Conservation (phyloP, 805 yeast genomes). For the Teunomyces cretensis region DNA sequence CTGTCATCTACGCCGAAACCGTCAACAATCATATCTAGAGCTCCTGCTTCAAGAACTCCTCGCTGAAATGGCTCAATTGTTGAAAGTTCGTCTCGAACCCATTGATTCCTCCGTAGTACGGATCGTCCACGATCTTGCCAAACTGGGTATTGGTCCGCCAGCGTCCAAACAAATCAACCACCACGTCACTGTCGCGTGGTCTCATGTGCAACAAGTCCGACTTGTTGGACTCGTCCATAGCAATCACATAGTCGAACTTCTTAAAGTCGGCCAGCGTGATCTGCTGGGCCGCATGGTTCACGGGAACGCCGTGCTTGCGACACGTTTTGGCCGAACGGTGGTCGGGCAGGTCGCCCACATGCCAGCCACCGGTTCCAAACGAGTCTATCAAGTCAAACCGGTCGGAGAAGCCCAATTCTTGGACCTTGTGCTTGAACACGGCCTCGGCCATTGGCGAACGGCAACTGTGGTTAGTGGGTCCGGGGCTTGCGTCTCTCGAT, state of each 20-base stretch:
- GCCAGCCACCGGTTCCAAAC: constrained; percentile 86
- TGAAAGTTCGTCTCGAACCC: constrained; percentile 80
- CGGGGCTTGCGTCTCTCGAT: neutral
- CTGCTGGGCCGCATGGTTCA: constrained; percentile 74
- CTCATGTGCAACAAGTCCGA: constrained; percentile 48
- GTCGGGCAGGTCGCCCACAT: constrained; percentile 82
- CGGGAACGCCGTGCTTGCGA: constrained; percentile 67
- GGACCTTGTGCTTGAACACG: constrained; percentile 67
- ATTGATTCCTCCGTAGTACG: constrained; percentile 84
- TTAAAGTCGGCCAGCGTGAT: constrained; percentile 50
- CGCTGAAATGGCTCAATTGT: constrained; percentile 74
- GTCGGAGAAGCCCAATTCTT: constrained; percentile 43
- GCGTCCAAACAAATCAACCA: constrained; percentile 73
- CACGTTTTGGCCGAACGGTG: constrained; percentile 69
- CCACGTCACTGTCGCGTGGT: constrained; percentile 51
- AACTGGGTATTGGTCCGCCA: constrained; percentile 58
- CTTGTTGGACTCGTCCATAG: constrained; percentile 67
- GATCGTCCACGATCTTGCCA: constrained; percentile 73
- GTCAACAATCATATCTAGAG: no score
- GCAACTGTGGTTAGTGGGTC: constrained; percentile 50
- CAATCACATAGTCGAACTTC: constrained; percentile 65
- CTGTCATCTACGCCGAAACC: no score
- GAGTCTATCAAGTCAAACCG: constrained; percentile 69
- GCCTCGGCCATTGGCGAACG: constrained; percentile 99
- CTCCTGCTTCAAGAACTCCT: constrained; percentile 55